Evolutionary conservation across 495 filamentous ascomycete species (phyloP).

Genomic region (Xeromyces bisporus): DNA sequence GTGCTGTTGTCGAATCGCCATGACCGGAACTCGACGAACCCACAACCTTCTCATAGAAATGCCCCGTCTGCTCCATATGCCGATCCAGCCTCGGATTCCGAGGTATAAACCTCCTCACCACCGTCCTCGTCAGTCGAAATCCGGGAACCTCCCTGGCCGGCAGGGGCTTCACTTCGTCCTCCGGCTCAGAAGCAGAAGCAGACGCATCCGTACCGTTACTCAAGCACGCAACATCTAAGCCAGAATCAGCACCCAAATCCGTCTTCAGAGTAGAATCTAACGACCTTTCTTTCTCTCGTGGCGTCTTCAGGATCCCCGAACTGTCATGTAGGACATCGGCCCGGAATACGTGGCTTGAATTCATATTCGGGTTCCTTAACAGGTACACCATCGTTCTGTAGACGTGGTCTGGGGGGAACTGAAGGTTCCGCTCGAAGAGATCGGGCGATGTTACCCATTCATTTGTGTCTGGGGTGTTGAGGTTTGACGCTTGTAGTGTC

Average conservation of each 20-base stretch:
- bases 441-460: constrained; percentile 21
- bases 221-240: constrained; percentile 1
- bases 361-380: constrained; percentile 73
- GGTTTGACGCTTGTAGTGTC: constrained; percentile 10
- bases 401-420: constrained; percentile 44
- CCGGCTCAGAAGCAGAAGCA: background rate
- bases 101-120: constrained; percentile 63
- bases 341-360: constrained; percentile 64
- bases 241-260: background rate
- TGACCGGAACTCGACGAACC: background rate
- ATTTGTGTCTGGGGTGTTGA: constrained; percentile 4
- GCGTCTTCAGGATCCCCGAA: constrained; percentile 15
- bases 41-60: constrained; percentile 34
- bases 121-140: constrained; percentile 38
- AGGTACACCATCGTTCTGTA: constrained; percentile 50
- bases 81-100: constrained; percentile 61
- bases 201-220: background rate
- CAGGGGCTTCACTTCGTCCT: constrained; percentile 5
- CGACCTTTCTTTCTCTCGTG: constrained; percentile 10
- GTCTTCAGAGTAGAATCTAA: background rate
- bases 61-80: constrained; percentile 61
- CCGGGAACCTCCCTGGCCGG: constrained; percentile 27
- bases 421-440: constrained; percentile 11
- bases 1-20: constrained; percentile 4
- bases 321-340: constrained; percentile 65